These are phyloP conservation scores for apple (Malus domestica) DNA, from an alignment of 306 rosid species.

Conservation along the genomic window ASM211411v1 NC_041790.1:33393501-33394000, in stretches of 20 bases:
- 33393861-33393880: constrained; percentile 51
- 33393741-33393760: constrained; percentile 44
- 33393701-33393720: constrained; percentile 34
- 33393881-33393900: constrained; percentile 64
- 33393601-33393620: constrained; percentile 72
- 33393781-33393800: constrained; percentile 35
- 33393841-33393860: constrained; percentile 58
- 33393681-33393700: constrained; percentile 45
- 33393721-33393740: constrained; percentile 17
- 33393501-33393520: constrained; percentile 73
- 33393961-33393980: constrained; percentile 27
- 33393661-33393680: constrained; percentile 73
- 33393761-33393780: constrained; percentile 62
- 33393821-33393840: constrained; percentile 52
- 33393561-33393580: constrained; percentile 76
- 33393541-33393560: constrained; percentile 80
- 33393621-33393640: constrained; percentile 74
- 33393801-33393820: constrained; percentile 45
- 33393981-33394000: constrained; percentile 32
- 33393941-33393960: constrained; percentile 31
- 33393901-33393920: constrained; percentile 65
- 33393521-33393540: constrained; percentile 47
- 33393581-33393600: constrained; percentile 57
- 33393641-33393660: constrained; percentile 87
- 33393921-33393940: constrained; percentile 18